These are phyloP conservation scores for Candida tammaniensis DNA, from an alignment of 805 yeast genomes.

Conservation along the genomic window DNA sequence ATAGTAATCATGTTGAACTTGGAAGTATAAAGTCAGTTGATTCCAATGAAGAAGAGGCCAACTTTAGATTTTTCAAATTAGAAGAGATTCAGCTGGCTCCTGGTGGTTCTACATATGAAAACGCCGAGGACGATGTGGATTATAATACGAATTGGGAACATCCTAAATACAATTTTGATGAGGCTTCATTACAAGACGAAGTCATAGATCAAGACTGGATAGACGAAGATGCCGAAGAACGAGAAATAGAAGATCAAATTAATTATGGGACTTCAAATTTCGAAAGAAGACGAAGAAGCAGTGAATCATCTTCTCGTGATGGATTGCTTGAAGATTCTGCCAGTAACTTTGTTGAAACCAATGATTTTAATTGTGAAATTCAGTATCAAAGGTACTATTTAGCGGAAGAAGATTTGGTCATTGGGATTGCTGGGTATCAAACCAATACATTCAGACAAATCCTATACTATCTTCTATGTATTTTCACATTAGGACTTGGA, in stretches of 20 bases:
- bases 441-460: constrained; percentile 46
- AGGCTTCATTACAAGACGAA: constrained; percentile 10
- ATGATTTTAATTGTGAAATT: constrained; percentile 15
- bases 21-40: constrained; percentile 35
- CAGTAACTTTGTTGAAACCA: constrained; percentile 7
- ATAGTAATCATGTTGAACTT: constrained; percentile 27
- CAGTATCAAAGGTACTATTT: constrained; percentile 80
- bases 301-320: constrained; percentile 9
- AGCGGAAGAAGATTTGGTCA: constrained; percentile 92
- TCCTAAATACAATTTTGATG: constrained; percentile 46
- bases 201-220: constrained; percentile 9
- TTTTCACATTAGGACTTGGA: constrained; percentile 65
- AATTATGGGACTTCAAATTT: constrained; percentile 11
- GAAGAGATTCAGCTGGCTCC: constrained; percentile 85
- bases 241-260: constrained; percentile 6
- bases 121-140: constrained; percentile 55
- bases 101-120: constrained; percentile 76
- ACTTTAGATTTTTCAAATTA: constrained; percentile 78
- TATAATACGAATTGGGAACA: constrained; percentile 76
- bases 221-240: constrained; percentile 6
- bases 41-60: constrained; percentile 31
- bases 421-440: constrained; percentile 89
- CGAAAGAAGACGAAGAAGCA: constrained; percentile 14
- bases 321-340: constrained; percentile 16
- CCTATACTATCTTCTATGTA: constrained; percentile 53